These are phyloP conservation scores for Hymenotorrendiella dingleyae DNA, from an alignment of 2,329 filamentous ascomycete genomes.

Conservation along the genomic window DNA sequence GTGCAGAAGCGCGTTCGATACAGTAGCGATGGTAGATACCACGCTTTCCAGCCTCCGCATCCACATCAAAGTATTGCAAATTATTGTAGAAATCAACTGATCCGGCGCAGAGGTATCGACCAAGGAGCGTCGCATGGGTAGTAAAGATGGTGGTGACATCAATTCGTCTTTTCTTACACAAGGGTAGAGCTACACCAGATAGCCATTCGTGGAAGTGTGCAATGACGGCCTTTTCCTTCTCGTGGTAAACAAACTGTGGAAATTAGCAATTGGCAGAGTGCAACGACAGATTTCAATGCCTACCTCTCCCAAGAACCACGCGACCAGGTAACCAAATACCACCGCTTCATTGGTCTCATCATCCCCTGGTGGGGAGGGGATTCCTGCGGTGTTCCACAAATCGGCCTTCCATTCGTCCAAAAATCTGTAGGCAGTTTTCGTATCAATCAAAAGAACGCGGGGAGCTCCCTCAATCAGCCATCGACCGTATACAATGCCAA, in stretches of 20 bases:
- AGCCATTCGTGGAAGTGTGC: slow-evolving; percentile 99
- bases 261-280: slow-evolving; percentile 11
- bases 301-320: slow-evolving; percentile 98
- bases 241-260: slow-evolving; percentile 80
- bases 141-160: slow-evolving; percentile 98
- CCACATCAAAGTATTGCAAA: slow-evolving; percentile 92
- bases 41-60: slow-evolving; percentile 92
- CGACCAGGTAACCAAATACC: slow-evolving; percentile 93
- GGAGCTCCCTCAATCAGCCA: slow-evolving; percentile 98
- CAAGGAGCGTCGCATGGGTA: slow-evolving; percentile 91
- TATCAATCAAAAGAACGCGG: slow-evolving; percentile 89
- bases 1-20: slow-evolving; percentile 89
- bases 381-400: slow-evolving; percentile 86
- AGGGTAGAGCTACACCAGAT: slow-evolving; percentile 83
- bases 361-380: slow-evolving; percentile 87
- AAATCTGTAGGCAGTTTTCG: slow-evolving; percentile 84
- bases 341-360: slow-evolving; percentile 97
- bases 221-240: slow-evolving; percentile 86
- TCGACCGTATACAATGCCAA: slow-evolving; percentile 84
- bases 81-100: slow-evolving; percentile 99
- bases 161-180: slow-evolving; percentile 89
- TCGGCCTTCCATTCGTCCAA: slow-evolving; percentile 96
- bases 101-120: slow-evolving; percentile 92
- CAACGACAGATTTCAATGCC: slow-evolving; percentile 21
- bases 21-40: slow-evolving; percentile 99